A percentile compares a stretch with the other conserved stretches of the same genome.
These are phyloP conservation scores for Tilletia walkeri DNA, from an alignment of 1,284 basidiomycete species.

Conservation along the genomic window DNA sequence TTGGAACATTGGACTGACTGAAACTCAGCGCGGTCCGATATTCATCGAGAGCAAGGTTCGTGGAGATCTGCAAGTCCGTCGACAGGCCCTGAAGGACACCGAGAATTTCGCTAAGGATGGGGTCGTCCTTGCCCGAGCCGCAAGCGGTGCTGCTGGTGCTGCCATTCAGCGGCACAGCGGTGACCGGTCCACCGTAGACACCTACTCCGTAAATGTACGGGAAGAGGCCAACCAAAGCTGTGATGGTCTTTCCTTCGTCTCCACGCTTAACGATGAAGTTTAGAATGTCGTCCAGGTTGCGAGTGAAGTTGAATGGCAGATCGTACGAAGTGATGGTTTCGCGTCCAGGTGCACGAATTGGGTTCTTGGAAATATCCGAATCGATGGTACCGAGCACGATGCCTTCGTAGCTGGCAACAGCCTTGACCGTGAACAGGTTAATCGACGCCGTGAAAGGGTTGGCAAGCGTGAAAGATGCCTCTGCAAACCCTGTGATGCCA, in stretches of 20 bases:
- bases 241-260: background rate
- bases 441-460: constrained; percentile 20
- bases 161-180: background rate
- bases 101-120: constrained; percentile 64
- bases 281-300: constrained; percentile 8
- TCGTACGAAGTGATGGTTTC: background rate
- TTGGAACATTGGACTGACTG: constrained; percentile 64
- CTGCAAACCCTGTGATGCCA: constrained; percentile 62
- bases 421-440: constrained; percentile 12
- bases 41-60: constrained; percentile 47
- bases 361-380: constrained; percentile 13
- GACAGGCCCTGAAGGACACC: constrained; percentile 65
- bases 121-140: constrained; percentile 37
- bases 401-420: constrained; percentile 12
- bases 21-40: constrained; percentile 65
- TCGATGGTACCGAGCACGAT: constrained; percentile 18
- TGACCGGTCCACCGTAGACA: background rate
- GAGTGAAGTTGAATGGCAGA: constrained; percentile 16
- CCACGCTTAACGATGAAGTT: constrained; percentile 10
- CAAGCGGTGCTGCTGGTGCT: background rate
- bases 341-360: constrained; percentile 17
- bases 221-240: constrained; percentile 1
- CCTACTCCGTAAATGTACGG: background rate
- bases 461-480: constrained; percentile 57
- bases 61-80: constrained; percentile 61